phyloP scores from a whole-genome alignment of 2,329 filamentous ascomycete genomes.

The Fusarium oxysporum region DNA sequence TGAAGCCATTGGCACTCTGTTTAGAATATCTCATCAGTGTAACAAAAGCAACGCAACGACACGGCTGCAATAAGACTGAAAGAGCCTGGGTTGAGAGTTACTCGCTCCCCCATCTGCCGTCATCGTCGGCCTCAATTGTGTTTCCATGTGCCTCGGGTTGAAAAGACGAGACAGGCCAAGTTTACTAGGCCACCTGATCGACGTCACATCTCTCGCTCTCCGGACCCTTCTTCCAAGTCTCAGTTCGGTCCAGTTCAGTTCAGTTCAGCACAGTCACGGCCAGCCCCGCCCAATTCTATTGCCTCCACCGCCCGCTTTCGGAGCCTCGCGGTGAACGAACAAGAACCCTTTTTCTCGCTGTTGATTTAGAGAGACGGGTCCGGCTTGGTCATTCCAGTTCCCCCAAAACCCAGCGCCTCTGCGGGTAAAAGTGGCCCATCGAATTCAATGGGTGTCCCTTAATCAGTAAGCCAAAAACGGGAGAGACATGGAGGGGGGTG shows the following conservation, averaged over 20 bases:
- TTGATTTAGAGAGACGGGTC: conserved; percentile 16
- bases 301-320: conserved; percentile 48
- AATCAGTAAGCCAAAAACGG: conserved; percentile 25
- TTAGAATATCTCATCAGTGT: conserved; percentile 6
- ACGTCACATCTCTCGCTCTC: conserved; percentile 31
- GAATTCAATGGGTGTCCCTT: conserved; percentile 19
- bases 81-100: conserved; percentile 13
- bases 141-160: conserved; percentile 30
- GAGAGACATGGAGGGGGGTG: conserved; percentile 31
- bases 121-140: conserved; percentile 39
- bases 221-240: conserved; percentile 9
- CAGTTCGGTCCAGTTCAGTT: conserved; percentile 8
- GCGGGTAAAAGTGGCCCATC: conserved; percentile 46
- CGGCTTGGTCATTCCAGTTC: conserved; percentile 41
- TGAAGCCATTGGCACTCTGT: conserved; percentile 19
- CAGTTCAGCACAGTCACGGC: conserved; percentile 8
- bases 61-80: conserved; percentile 22
- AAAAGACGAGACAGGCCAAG: conserved; percentile 17
- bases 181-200: conserved; percentile 40
- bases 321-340: conserved; percentile 42
- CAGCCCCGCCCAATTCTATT: conserved; percentile 11
- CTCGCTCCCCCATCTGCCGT: conserved; percentile 26
- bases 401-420: conserved; percentile 30
- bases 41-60: conserved; percentile 1
- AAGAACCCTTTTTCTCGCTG: conserved; percentile 12